phyloP scores from a whole-genome alignment of 2,329 filamentous ascomycete genomes.

The Ophiosphaerella herpotricha region DNA sequence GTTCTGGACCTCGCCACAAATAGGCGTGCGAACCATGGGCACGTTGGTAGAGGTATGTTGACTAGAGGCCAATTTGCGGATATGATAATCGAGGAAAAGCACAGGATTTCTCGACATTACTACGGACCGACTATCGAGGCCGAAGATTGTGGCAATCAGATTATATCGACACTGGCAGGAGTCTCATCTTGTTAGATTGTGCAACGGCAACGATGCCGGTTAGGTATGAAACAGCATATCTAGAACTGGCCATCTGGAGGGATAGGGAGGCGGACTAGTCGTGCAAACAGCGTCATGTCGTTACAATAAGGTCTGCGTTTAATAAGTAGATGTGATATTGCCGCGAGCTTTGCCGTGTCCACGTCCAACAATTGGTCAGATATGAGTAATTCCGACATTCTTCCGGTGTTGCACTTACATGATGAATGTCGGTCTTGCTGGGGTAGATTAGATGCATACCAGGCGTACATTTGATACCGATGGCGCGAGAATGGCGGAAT shows the following conservation, averaged over 20 bases:
- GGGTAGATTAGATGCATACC: background rate
- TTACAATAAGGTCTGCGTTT: slow-evolving; percentile 1
- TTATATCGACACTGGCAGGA: too few species aligned
- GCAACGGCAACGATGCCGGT: background rate
- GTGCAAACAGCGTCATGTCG: background rate
- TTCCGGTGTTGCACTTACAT: background rate
- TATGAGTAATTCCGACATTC: background rate
- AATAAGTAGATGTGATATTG: background rate
- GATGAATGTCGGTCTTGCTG: background rate
- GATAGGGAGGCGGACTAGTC: background rate
- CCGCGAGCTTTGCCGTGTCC: background rate
- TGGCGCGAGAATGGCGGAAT: background rate
- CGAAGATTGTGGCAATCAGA: too few species aligned
- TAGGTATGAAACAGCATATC: background rate
- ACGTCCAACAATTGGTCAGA: slow-evolving; percentile 1
- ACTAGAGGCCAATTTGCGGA: too few species aligned
- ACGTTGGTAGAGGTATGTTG: too few species aligned
- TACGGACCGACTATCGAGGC: too few species aligned
- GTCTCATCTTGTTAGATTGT: background rate
- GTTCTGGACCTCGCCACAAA: too few species aligned
- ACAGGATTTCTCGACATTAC: too few species aligned
- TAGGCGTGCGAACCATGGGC: too few species aligned
- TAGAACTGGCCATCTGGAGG: background rate
- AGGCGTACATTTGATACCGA: background rate
- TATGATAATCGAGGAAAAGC: too few species aligned